Percentiles rank a stretch among this genome's conserved stretches.
Conservation (phyloP, 305 asterid genomes). For the Solanum hybrid region DNA sequence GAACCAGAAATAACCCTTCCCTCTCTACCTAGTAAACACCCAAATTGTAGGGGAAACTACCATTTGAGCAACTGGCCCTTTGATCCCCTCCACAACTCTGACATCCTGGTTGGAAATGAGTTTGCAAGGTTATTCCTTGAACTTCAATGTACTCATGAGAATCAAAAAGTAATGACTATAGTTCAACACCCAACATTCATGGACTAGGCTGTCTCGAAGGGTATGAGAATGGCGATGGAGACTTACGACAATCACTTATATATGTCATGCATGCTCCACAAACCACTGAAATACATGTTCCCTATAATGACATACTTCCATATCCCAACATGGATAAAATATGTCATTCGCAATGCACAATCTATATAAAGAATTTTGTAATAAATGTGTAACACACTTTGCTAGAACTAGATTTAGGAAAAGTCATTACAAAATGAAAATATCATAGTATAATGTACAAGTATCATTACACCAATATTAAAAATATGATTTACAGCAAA, state of each 20-base stretch:
- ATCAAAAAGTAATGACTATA: neutral
- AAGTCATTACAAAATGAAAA: neutral
- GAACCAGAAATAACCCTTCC: neutral
- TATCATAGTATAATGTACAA: neutral
- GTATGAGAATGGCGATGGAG: neutral
- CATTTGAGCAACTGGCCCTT: neutral
- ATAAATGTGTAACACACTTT: neutral
- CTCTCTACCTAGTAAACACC: neutral
- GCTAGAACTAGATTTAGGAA: neutral
- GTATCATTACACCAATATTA: neutral
- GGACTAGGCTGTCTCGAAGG: neutral
- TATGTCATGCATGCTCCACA: neutral
- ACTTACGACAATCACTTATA: neutral
- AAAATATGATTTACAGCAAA: neutral
- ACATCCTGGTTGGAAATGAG: no score
- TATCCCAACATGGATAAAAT: neutral
- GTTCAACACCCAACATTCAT: neutral
- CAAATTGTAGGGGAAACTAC: neutral
- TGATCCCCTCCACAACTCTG: neutral
- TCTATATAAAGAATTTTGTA: neutral
- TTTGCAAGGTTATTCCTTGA: no score
- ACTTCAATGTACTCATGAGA: neutral
- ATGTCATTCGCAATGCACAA: neutral
- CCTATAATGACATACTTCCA: neutral
- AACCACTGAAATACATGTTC: neutral